Conservation (phyloP, 495 filamentous ascomycete species). For the Penicillium egyptiacum region DNA sequence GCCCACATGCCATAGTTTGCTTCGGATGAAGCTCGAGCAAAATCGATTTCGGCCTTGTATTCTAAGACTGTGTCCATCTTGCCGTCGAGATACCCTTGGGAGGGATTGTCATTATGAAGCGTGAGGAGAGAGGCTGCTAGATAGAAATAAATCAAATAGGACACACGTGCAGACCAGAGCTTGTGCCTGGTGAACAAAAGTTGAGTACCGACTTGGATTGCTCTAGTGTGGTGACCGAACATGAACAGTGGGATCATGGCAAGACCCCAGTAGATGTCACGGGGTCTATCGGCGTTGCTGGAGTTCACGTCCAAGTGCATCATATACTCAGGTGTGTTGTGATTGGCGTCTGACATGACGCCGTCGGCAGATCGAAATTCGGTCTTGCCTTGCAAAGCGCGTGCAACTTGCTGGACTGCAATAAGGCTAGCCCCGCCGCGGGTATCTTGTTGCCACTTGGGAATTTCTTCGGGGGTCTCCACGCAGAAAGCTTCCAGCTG, state of each 20-base stretch:
- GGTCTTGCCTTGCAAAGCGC: slow-evolving; percentile 85
- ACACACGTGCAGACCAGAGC: slow-evolving; percentile 72
- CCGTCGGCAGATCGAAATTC: slow-evolving; percentile 51
- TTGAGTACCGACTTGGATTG: slow-evolving; percentile 63
- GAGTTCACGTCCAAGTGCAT: slow-evolving; percentile 48
- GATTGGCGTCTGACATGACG: slow-evolving; percentile 71
- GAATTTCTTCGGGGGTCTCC: slow-evolving; percentile 73
- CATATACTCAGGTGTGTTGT: slow-evolving; percentile 65
- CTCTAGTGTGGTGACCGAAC: slow-evolving; percentile 71
- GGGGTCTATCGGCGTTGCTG: slow-evolving; percentile 57
- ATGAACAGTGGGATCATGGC: slow-evolving; percentile 71
- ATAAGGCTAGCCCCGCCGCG: slow-evolving; percentile 75
- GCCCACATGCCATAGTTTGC: slow-evolving; percentile 82
- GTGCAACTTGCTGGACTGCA: slow-evolving; percentile 65
- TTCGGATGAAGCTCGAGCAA: slow-evolving; percentile 65
- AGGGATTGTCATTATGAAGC: slow-evolving; percentile 56
- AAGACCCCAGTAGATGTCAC: slow-evolving; percentile 71
- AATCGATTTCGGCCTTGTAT: slow-evolving; percentile 65
- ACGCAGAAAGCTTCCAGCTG: slow-evolving; percentile 74
- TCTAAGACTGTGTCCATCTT: slow-evolving; percentile 55
- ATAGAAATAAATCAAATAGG: slow-evolving; percentile 66
- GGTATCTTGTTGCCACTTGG: slow-evolving; percentile 71
- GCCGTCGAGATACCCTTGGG: slow-evolving; percentile 50
- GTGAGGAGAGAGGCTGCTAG: slow-evolving; percentile 65
- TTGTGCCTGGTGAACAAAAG: slow-evolving; percentile 57